Percentiles rank a stretch among this genome's conserved stretches.
phyloP scores from a whole-genome alignment of 495 filamentous ascomycete species.

The Bacidia gigantensis region DNA sequence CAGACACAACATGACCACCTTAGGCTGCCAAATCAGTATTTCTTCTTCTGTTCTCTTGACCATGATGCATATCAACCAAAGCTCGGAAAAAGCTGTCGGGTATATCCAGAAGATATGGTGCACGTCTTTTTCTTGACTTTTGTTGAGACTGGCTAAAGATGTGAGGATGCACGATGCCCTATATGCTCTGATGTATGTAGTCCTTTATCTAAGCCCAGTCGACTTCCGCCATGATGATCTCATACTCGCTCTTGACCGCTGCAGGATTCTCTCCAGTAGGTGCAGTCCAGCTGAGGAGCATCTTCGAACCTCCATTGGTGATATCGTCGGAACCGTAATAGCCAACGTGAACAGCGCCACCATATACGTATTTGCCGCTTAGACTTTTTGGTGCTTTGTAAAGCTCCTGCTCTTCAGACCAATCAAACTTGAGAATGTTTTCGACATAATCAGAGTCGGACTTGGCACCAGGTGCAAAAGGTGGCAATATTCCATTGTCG shows the following conservation, averaged over 20 bases:
- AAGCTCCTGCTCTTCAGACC: constrained; percentile 20
- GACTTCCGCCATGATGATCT: constrained; percentile 22
- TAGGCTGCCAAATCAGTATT: neutral
- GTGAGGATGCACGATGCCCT: neutral
- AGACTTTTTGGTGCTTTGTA: constrained; percentile 17
- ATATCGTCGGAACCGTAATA: constrained; percentile 24
- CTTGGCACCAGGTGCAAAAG: constrained; percentile 16
- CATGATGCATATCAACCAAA: neutral
- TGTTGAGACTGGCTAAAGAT: neutral
- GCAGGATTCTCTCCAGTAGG: constrained; percentile 21
- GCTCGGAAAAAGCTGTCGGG: neutral
- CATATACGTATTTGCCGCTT: constrained; percentile 20
- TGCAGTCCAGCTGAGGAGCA: constrained; percentile 24
- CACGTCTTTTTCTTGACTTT: neutral
- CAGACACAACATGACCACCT: neutral
- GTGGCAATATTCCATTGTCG: constrained; percentile 18
- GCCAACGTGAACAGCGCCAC: constrained; percentile 19
- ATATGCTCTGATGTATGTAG: neutral
- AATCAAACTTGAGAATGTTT: constrained; percentile 19
- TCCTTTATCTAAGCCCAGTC: constrained; percentile 10
- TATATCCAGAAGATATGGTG: constrained; percentile 1
- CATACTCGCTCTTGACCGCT: constrained; percentile 19
- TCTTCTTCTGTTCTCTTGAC: neutral
- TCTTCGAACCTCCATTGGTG: constrained; percentile 22
- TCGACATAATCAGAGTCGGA: constrained; percentile 18